Conservation (phyloP, 768 basidiomycete genomes). For the Calocybe cyanea region DNA sequence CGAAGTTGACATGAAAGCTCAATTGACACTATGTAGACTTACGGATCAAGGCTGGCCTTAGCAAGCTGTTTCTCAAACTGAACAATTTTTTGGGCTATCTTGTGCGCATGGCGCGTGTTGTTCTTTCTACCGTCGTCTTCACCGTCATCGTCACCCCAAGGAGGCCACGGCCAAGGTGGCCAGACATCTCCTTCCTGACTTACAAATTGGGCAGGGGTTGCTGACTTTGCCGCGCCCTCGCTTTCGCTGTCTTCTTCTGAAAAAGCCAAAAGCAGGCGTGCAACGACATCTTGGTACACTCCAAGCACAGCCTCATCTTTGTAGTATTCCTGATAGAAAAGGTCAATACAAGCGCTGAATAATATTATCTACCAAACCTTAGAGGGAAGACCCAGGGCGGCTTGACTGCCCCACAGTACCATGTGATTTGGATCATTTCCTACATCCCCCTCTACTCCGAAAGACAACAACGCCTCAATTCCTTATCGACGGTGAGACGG, state of each 20-base stretch:
- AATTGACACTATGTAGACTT: slow-evolving; percentile 20
- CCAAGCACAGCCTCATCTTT: slow-evolving; percentile 66
- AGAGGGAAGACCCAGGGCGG: slow-evolving; percentile 77
- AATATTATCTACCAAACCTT: slow-evolving; percentile 47
- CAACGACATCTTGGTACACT: slow-evolving; percentile 68
- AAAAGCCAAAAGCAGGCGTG: slow-evolving; percentile 60
- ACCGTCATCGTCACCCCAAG: slow-evolving; percentile 69
- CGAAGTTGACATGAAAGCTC: not conserved
- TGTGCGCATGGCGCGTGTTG: slow-evolving; percentile 49
- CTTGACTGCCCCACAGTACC: slow-evolving; percentile 83
- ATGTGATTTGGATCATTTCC: slow-evolving; percentile 84
- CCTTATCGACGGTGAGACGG: slow-evolving; percentile 37
- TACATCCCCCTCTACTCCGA: slow-evolving; percentile 84
- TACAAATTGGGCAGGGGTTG: slow-evolving; percentile 18
- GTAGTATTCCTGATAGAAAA: slow-evolving; percentile 73
- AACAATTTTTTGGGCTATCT: slow-evolving; percentile 69
- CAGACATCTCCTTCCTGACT: slow-evolving; percentile 48
- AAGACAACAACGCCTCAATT: slow-evolving; percentile 73
- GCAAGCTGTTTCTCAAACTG: slow-evolving; percentile 78
- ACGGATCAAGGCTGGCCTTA: slow-evolving; percentile 77
- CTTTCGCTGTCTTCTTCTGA: slow-evolving; percentile 42
- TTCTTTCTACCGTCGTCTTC: slow-evolving; percentile 47
- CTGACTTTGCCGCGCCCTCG: slow-evolving; percentile 14
- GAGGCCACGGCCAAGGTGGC: slow-evolving; percentile 87
- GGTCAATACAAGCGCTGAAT: not conserved